Evolutionary conservation across 805 yeast species (phyloP), one percentile per base, ranked within the genome.

Genomic region (Ogataea parapolymorpha): DNA sequence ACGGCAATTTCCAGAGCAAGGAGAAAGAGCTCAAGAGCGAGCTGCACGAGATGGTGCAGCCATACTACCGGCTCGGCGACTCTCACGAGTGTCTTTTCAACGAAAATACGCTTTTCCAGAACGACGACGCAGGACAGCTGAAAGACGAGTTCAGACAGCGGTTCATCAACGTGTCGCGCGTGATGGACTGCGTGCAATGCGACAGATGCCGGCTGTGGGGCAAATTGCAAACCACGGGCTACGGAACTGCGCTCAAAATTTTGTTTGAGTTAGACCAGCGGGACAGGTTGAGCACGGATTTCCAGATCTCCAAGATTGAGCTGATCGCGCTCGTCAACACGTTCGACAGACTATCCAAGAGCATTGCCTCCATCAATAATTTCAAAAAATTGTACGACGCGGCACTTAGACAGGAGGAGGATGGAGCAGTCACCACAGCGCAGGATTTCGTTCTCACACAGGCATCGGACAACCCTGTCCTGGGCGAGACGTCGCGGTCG

Each of bases 171-270:
- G 95, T 93, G 17, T 82, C 95, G 15, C 82, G 86, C 37, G 79
- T 93, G 32, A 93, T 93, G 97, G 96, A 91, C 62, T 93, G 99
- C 68, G 98, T 93, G 29, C 97, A 96, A 27, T 93, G 99, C 69
- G 99, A 93, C 61, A 75, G 97, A 59, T 93, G 99, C 63, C 77
- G 97, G 56, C 71, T 93, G 65, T 93, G 99, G 99, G 99, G 99
- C 8, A 93, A 93, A 63, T 77, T 93, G 23, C 99, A 93, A 68
- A 88, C 95, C 2, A 87, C 93, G 12, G 99, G 99, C 15, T 93
- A 93, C 62, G 99, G 97, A 14, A 93, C 99, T 7, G 95, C 96
- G 1, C 74, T 93, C 56, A 93, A 93, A 62, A 76, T 91, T 17
- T 68, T 93, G 44, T 88, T 93, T 61, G 98, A 91, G 61, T 65